Evolutionary conservation across 495 filamentous ascomycete species (phyloP).

Genomic region (Penicillium antarcticum): DNA sequence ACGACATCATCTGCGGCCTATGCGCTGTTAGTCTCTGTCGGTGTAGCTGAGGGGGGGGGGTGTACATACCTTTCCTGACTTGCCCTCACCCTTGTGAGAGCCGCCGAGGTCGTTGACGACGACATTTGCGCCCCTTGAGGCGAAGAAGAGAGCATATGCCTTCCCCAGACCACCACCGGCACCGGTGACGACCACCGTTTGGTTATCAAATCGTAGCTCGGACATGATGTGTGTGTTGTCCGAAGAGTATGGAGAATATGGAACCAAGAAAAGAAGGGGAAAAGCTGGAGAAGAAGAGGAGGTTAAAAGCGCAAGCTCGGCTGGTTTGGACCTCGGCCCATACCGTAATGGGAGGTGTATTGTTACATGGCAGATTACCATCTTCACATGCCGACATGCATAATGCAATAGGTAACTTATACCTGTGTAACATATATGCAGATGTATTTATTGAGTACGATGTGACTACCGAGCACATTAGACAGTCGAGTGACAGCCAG

Average conservation of each 20-base stretch:
- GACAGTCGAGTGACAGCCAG: no score
- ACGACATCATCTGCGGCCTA: constrained; percentile 95
- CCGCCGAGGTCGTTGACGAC: constrained; percentile 97
- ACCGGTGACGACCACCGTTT: constrained; percentile 95
- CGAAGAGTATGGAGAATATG: constrained; percentile 15
- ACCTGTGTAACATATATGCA: neutral
- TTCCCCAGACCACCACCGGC: constrained; percentile 94
- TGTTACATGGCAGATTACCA: constrained; percentile 27
- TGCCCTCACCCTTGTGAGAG: constrained; percentile 92
- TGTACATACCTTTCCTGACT: constrained; percentile 68
- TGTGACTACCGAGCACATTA: no score
- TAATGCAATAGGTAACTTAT: neutral
- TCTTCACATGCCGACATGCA: constrained; percentile 39
- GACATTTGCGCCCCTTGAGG: constrained; percentile 86
- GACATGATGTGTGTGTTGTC: constrained; percentile 53
- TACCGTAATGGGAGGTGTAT: constrained; percentile 23
- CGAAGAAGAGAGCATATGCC: constrained; percentile 91
- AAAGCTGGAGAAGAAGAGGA: constrained; percentile 24
- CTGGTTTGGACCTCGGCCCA: constrained; percentile 29
- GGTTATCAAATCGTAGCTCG: constrained; percentile 88
- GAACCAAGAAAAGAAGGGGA: constrained; percentile 15
- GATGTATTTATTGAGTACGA: neutral
- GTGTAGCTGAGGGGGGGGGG: neutral
- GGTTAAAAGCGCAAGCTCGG: constrained; percentile 44
- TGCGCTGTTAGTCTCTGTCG: constrained; percentile 15